Base-by-base conservation (phyloP, 768 basidiomycete genomes). In the Leccinum pellstonianum region DNA sequence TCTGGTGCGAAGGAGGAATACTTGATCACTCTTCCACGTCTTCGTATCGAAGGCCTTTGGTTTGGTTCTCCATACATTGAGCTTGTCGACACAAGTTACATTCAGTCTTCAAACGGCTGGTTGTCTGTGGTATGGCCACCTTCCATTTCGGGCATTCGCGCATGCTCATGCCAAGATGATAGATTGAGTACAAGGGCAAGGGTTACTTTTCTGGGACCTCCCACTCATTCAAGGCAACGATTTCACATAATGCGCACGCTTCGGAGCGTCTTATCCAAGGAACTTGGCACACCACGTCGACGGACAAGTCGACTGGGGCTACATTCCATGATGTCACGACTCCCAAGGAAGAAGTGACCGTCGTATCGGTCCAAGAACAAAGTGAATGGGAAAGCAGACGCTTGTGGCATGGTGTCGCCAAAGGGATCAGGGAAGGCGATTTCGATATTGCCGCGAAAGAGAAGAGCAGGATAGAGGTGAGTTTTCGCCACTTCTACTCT, bases 41-140 rank as follows among this genome's bases (percentile, higher is more conserved):
- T 99, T 59, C 85, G 93, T 19, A 98, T 99, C 66, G 95, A 98
- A 66, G 96, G 96, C 14, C 79, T 96, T 43, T 94, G 92, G 93
- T 86, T 89, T 67, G 89, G 89, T 12, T 90, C 90, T 14, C 94
- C 94, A 3, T 95, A 95, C 77, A 93, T 95, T 69, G 95, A 98
- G 77, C 85, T 97, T 37, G 79, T 82, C 38, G 95, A 96, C 62
- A 83, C 85, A 5, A 89, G 86, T 55, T 83, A 89, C 74, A 96
- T 99, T 70, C 83, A 85, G 66, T 77, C 76, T 29, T 82, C 82
- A n/a, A 79, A 82, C 21, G 88, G 88, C 17, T 87, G 77, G 77
- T 70, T 81, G 23, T 80, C 83, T 10, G 77, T 78, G 60, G 84
- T 85, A 64, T 57, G 79, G 59, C 41, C 25, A 6, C 23, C 21